phyloP scores from a whole-genome alignment of 768 basidiomycete species.

The Lepiota brunneoincarnata region DNA sequence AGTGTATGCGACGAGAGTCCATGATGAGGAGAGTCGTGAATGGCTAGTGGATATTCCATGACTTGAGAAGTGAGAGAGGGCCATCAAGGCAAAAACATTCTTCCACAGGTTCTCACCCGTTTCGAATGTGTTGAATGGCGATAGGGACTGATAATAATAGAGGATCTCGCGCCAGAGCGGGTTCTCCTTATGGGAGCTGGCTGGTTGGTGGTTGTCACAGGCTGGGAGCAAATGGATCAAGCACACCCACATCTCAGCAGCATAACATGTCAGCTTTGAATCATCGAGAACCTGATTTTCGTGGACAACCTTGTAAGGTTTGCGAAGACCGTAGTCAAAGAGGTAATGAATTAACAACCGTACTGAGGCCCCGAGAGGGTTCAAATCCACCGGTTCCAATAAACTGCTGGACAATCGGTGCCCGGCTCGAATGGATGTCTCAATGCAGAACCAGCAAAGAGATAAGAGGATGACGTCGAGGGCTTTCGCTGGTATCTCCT shows the following conservation, averaged over 20 bases:
- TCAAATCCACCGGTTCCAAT: conserved; percentile 1
- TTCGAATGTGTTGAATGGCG: conserved; percentile 4
- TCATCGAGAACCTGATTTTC: conserved; percentile 4
- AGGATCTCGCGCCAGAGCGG: conserved; percentile 5
- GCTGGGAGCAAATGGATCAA: conserved; percentile 2
- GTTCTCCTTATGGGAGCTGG: not conserved
- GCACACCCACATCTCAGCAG: conserved; percentile 11
- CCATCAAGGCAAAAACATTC: conserved; percentile 5
- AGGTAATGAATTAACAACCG: conserved; percentile 3
- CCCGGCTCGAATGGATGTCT: conserved; percentile 7
- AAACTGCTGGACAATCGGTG: not conserved
- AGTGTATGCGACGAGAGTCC: conserved; percentile 2
- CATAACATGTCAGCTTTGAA: conserved; percentile 3
- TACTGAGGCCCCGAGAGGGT: conserved; percentile 3
- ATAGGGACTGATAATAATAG: not conserved
- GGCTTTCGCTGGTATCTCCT: not conserved
- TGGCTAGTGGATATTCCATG: not conserved
- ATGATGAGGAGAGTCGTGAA: conserved; percentile 5
- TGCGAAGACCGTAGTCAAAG: conserved; percentile 5
- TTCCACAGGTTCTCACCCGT: conserved; percentile 4
- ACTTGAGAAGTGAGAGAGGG: conserved; percentile 8
- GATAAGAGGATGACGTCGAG: conserved; percentile 6
- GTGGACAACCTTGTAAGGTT: not conserved
- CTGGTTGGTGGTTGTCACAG: not conserved
- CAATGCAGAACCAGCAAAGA: conserved; percentile 9